phyloP scores from a whole-genome alignment of 148 eudicot genomes.

The Rhododendron griersonianum region DNA sequence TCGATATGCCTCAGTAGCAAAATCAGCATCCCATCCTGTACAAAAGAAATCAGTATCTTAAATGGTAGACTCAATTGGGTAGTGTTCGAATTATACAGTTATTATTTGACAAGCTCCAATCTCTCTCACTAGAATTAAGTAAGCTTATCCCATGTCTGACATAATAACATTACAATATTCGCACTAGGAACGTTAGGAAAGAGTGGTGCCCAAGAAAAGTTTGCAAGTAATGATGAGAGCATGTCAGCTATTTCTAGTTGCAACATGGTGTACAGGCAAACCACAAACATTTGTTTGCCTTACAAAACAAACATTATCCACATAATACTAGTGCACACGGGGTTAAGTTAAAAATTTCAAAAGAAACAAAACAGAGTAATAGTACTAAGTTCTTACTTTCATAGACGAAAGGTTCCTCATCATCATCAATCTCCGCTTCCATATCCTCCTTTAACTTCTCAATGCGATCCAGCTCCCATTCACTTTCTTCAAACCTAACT shows the following conservation, averaged over 20 bases:
- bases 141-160: neutral
- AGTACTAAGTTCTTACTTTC: conserved; percentile 62
- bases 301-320: neutral
- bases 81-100: neutral
- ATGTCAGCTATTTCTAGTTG: neutral
- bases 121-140: neutral
- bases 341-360: neutral
- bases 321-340: neutral
- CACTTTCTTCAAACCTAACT: conserved; percentile 65
- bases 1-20: conserved; percentile 89
- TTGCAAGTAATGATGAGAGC: neutral
- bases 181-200: neutral
- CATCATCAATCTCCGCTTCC: conserved; percentile 98
- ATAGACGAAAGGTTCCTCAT: conserved; percentile 97
- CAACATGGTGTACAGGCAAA: neutral
- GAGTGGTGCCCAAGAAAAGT: neutral
- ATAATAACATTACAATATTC: neutral
- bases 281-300: neutral
- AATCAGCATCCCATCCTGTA: conserved; percentile 94
- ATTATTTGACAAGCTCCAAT: conserved; percentile 5
- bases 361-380: neutral
- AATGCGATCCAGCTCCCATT: conserved; percentile 94
- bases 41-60: conserved; percentile 6
- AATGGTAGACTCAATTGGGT: neutral
- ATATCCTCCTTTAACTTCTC: conserved; percentile 96